Evolutionary conservation across 202 grass and related monocot genomes (phyloP).

Genomic region (Dendrocalamus latiflorus): DNA sequence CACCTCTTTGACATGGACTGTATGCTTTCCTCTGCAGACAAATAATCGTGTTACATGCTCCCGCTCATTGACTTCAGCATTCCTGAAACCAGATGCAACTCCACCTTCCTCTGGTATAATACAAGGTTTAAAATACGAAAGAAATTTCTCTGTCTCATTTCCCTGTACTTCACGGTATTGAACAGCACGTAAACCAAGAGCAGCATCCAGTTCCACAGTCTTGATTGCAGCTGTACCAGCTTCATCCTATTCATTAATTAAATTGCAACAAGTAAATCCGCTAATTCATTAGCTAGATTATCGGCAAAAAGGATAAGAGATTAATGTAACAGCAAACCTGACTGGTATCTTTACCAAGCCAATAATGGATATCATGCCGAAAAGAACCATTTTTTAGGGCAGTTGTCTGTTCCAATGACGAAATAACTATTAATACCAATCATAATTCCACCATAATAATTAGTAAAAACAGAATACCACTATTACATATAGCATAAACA

Average conservation of each 20-base stretch:
- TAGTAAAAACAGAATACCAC: too few relatives aligned
- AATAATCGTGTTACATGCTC: conserved; percentile 78
- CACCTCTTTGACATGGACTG: conserved; percentile 98
- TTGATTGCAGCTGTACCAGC: conserved; percentile 92
- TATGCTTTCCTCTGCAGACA: conserved; percentile 97
- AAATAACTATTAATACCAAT: conserved; percentile 14
- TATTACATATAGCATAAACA: too few relatives aligned
- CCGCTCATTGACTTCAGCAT: conserved; percentile 59
- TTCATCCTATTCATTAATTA: conserved; percentile 73
- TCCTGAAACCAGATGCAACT: conserved; percentile 78
- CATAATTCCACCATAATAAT: not conserved
- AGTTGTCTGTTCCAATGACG: conserved; percentile 54
- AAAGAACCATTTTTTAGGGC: conserved; percentile 87
- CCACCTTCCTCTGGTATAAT: conserved; percentile 95
- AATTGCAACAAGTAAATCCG: conserved; percentile 31
- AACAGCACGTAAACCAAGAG: conserved; percentile 85
- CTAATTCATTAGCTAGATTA: conserved; percentile 9
- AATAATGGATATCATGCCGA: conserved; percentile 92
- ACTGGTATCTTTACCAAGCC: conserved; percentile 96
- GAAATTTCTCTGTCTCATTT: conserved; percentile 94
- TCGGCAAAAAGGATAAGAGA: conserved; percentile 5
- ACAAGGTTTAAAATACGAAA: conserved; percentile 99
- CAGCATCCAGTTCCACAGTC: conserved; percentile 91
- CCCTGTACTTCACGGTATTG: conserved; percentile 98
- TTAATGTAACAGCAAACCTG: conserved; percentile 52